These are phyloP conservation scores for Paracoccidioides brasiliensis DNA, from an alignment of 2,329 filamentous ascomycete genomes.

Conservation along the genomic window DNA sequence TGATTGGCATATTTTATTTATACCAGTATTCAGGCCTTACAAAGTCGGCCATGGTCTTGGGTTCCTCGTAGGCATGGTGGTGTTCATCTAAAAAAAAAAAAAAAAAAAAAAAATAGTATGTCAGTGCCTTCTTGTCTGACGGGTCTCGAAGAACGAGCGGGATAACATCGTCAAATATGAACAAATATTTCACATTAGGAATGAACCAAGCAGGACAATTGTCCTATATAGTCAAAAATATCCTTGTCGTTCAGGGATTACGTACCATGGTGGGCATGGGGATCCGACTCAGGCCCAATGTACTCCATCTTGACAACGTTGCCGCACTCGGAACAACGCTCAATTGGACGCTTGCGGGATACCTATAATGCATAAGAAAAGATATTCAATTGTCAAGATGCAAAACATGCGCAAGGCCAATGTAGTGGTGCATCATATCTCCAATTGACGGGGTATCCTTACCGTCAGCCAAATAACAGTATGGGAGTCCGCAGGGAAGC, in stretches of 20 bases:
- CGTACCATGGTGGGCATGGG: slow-evolving; percentile 38
- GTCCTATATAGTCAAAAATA: too few relatives aligned
- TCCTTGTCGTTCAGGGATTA: slow-evolving; percentile 3
- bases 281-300: slow-evolving; percentile 65
- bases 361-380: slow-evolving; percentile 35
- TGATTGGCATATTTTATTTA: slow-evolving; percentile 24
- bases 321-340: slow-evolving; percentile 95
- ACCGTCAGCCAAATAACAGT: slow-evolving; percentile 80
- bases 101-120: slow-evolving; percentile 5
- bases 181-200: not conserved
- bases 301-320: slow-evolving; percentile 98
- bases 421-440: not conserved
- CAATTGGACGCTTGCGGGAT: slow-evolving; percentile 75
- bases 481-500: slow-evolving; percentile 85
- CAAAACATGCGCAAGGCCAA: not conserved
- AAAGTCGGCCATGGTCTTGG: slow-evolving; percentile 94
- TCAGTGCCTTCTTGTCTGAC: not conserved
- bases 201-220: too few relatives aligned
- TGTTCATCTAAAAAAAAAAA: slow-evolving; percentile 19
- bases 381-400: not conserved
- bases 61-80: slow-evolving; percentile 49
- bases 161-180: not conserved
- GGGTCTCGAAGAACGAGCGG: not conserved
- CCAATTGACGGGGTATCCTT: slow-evolving; percentile 29
- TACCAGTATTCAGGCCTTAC: slow-evolving; percentile 93